Percentiles rank a stretch among this genome's conserved stretches.
These are phyloP conservation scores for Exsudoporus frostii DNA, from an alignment of 768 basidiomycete genomes.

Conservation along the genomic window DNA sequence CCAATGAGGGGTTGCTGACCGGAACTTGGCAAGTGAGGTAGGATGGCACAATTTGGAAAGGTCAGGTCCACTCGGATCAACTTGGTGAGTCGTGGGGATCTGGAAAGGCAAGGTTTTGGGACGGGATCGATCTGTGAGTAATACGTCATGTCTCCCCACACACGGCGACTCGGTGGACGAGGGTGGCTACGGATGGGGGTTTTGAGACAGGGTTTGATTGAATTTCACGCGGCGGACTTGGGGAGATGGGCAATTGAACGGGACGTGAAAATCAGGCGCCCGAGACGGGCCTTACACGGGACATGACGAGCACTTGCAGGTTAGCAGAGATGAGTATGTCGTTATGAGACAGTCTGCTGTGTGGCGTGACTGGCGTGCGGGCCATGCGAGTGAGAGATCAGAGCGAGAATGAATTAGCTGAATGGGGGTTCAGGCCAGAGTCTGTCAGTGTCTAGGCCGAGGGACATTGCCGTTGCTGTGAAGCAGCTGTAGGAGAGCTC, in stretches of 20 bases:
- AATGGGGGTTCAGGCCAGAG: constrained; percentile 5
- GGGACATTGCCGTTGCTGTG: constrained; percentile 18
- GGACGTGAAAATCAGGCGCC: constrained; percentile 6
- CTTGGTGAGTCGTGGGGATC: constrained; percentile 4
- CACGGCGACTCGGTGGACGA: constrained; percentile 18
- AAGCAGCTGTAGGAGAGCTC: constrained; percentile 2
- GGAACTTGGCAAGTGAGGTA: constrained; percentile 8
- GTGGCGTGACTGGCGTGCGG: constrained; percentile 17
- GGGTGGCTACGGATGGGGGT: neutral
- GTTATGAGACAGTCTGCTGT: constrained; percentile 17
- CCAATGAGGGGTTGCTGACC: constrained; percentile 13
- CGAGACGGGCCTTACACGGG: constrained; percentile 3
- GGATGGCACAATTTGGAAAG: constrained; percentile 9
- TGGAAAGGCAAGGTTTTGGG: constrained; percentile 9
- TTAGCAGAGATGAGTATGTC: constrained; percentile 9
- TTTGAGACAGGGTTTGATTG: constrained; percentile 18
- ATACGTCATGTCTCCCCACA: constrained; percentile 26
- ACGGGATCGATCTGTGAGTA: constrained; percentile 4
- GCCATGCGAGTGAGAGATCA: constrained; percentile 17
- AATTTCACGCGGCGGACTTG: constrained; percentile 20
- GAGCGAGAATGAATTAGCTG: constrained; percentile 13
- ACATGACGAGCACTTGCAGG: constrained; percentile 3
- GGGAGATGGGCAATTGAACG: constrained; percentile 12
- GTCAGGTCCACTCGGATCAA: constrained; percentile 8
- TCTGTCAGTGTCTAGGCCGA: constrained; percentile 6